Percentiles rank a stretch among this genome's conserved stretches.
phyloP scores from a whole-genome alignment of 192 early-diverging fungal species.

The Coemansia aciculifera region DNA sequence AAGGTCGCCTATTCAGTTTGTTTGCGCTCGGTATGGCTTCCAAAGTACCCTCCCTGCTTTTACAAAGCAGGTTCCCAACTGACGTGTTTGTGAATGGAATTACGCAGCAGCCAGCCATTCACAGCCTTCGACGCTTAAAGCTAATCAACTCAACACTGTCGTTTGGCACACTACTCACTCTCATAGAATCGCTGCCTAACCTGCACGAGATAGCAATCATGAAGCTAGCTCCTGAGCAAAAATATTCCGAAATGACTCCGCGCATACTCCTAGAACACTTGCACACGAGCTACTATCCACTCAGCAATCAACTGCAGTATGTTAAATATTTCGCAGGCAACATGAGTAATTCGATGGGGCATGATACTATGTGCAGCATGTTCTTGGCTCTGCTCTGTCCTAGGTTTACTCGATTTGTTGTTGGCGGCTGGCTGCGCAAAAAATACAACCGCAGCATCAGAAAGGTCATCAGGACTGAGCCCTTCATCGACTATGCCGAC shows the following conservation, averaged over 20 bases:
- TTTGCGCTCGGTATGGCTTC: background rate
- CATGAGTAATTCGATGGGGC: background rate
- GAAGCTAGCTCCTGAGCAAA: background rate
- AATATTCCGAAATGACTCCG: background rate
- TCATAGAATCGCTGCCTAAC: background rate
- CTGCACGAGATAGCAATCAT: background rate
- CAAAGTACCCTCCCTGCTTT: background rate
- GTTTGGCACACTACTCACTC: background rate
- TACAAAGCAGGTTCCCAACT: background rate
- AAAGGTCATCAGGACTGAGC: background rate
- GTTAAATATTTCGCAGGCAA: background rate
- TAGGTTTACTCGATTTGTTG: slow-evolving; percentile 8
- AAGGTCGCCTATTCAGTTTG: background rate
- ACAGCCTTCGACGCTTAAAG: background rate
- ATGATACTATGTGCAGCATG: background rate
- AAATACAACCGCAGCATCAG: slow-evolving; percentile 5
- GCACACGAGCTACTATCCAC: background rate
- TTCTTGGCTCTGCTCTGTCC: background rate
- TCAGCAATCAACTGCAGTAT: slow-evolving; percentile 6
- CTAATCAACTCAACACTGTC: background rate
- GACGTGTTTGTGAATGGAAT: background rate
- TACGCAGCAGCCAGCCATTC: background rate
- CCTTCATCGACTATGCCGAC: background rate
- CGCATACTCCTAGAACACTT: background rate
- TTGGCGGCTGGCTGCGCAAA: background rate